Evolutionary conservation across 306 rosid species (phyloP).

Genomic region (Astragalus membranaceus): DNA sequence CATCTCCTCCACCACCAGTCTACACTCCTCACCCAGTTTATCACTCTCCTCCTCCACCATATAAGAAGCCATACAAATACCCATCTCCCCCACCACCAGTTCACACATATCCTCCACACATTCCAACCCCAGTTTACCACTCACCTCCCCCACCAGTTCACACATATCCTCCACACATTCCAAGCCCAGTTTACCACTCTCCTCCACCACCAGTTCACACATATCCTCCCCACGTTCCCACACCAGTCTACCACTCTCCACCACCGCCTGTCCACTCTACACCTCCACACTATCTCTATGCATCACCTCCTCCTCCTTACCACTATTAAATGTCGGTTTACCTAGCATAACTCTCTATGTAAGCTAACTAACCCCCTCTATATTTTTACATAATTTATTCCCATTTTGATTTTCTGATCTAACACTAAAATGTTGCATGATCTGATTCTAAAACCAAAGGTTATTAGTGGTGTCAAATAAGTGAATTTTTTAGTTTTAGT

Average conservation of each 20-base stretch:
- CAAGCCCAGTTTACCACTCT: slow-evolving; percentile 13
- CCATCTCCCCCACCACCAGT: neutral
- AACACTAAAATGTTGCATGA: too few relatives aligned
- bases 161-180: neutral
- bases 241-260: slow-evolving; percentile 13
- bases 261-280: neutral
- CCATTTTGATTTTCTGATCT: too few relatives aligned
- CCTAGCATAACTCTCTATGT: slow-evolving; percentile 27
- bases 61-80: too few relatives aligned
- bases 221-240: slow-evolving; percentile 10
- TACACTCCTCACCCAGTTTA: neutral
- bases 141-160: neutral
- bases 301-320: slow-evolving; percentile 84
- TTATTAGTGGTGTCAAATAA: too few relatives aligned
- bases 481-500: too few relatives aligned
- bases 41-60: slow-evolving; percentile 8
- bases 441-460: too few relatives aligned
- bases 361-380: neutral
- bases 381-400: too few relatives aligned
- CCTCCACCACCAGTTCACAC: slow-evolving; percentile 33
- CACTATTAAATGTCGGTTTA: slow-evolving; percentile 27
- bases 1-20: too few relatives aligned
- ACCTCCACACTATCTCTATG: slow-evolving; percentile 24
- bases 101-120: neutral
- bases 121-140: slow-evolving; percentile 5